Conservation (phyloP, 305 asterid genomes). For the Fraxinus dipetala region DNA sequence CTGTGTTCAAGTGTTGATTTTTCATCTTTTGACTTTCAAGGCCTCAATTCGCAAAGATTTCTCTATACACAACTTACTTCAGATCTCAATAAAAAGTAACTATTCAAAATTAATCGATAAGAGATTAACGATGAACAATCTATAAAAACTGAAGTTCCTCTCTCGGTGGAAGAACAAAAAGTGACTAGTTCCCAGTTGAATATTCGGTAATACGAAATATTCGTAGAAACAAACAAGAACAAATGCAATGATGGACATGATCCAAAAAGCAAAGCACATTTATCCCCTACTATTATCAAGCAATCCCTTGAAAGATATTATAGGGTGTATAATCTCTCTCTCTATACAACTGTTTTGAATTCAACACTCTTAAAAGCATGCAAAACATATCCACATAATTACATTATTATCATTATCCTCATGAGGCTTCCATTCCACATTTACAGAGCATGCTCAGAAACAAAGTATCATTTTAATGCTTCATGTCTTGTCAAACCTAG, state of each 20-base stretch:
- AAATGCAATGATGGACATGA: slow-evolving; percentile 9
- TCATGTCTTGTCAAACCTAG: slow-evolving; percentile 37
- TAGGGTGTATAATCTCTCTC: background rate
- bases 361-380: background rate
- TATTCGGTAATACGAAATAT: background rate
- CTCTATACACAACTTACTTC: background rate
- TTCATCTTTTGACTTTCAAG: too few relatives aligned
- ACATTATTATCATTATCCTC: background rate
- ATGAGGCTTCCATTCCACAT: background rate
- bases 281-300: background rate
- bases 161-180: background rate
- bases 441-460: slow-evolving; percentile 21
- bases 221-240: background rate
- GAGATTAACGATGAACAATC: background rate
- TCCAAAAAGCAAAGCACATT: background rate
- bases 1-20: background rate
- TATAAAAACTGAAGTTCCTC: background rate
- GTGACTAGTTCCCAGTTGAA: background rate
- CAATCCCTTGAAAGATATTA: background rate
- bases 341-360: background rate
- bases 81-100: background rate
- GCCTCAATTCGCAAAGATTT: background rate
- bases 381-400: slow-evolving; percentile 5
- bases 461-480: background rate
- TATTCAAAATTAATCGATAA: too few relatives aligned